Conservation (phyloP, 2,329 filamentous ascomycete genomes). For the Sporothrix variecibatus region DNA sequence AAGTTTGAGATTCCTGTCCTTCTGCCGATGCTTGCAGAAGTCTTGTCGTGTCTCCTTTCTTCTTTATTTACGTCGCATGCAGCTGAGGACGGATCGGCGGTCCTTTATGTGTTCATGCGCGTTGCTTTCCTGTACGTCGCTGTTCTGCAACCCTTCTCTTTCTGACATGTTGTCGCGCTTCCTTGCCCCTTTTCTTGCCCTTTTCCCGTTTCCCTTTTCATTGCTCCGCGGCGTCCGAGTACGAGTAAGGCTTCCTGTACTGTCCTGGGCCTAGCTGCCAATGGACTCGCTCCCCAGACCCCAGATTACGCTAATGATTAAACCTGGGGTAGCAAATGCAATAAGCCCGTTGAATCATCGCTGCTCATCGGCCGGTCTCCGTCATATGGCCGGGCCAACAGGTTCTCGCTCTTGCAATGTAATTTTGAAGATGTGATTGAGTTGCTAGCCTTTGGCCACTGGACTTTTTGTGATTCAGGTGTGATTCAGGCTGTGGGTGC, state of each 20-base stretch:
- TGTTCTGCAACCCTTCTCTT: not conserved
- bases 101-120: not conserved
- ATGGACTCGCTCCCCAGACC: not conserved
- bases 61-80: not conserved
- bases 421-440: not conserved
- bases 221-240: not conserved
- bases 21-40: not conserved
- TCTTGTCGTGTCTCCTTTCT: not conserved
- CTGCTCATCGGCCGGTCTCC: not conserved
- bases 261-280: not conserved
- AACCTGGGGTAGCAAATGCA: not conserved
- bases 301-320: not conserved
- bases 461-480: not conserved
- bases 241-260: not conserved
- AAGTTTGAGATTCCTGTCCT: too few species aligned
- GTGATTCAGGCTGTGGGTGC: not conserved
- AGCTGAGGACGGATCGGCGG: not conserved
- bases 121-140: not conserved
- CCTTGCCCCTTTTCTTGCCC: not conserved
- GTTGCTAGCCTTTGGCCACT: not conserved
- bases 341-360: not conserved
- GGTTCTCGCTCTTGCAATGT: not conserved
- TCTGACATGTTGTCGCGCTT: too few species aligned
- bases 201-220: not conserved
- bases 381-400: not conserved